Conservation (phyloP, 2,329 filamentous ascomycete genomes). For the Dothidotthia symphoricarpi region DNA sequence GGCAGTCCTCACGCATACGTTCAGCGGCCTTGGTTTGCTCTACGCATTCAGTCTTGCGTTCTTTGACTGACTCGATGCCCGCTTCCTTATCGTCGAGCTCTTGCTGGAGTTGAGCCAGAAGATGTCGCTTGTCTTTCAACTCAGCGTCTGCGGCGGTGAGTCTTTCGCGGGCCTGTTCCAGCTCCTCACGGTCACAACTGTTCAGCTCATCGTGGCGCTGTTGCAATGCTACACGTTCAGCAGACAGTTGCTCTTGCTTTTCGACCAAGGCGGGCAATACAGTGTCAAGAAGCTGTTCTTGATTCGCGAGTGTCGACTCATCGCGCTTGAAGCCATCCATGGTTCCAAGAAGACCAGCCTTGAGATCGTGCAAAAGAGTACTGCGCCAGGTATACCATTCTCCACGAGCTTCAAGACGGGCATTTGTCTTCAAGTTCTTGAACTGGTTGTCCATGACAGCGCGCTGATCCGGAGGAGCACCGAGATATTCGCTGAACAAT, state of each 20-base stretch:
- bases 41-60: slow-evolving; percentile 67
- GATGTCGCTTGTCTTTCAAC: slow-evolving; percentile 65
- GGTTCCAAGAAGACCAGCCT: slow-evolving; percentile 74
- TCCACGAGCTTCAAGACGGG: slow-evolving; percentile 84
- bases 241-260: slow-evolving; percentile 60
- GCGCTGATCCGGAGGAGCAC: slow-evolving; percentile 78
- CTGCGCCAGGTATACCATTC: slow-evolving; percentile 99
- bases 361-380: slow-evolving; percentile 79
- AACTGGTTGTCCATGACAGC: slow-evolving; percentile 92
- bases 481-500: slow-evolving; percentile 87
- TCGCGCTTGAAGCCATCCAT: slow-evolving; percentile 75
- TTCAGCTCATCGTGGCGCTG: slow-evolving; percentile 71
- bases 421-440: slow-evolving; percentile 94
- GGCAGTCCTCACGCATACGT: slow-evolving; percentile 78
- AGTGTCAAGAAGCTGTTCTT: slow-evolving; percentile 66
- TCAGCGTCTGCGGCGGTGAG: slow-evolving; percentile 65
- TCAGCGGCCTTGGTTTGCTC: slow-evolving; percentile 80
- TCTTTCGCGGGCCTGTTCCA: slow-evolving; percentile 69
- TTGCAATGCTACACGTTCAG: slow-evolving; percentile 67
- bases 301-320: slow-evolving; percentile 62
- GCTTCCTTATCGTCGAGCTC: slow-evolving; percentile 67
- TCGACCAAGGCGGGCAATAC: slow-evolving; percentile 65
- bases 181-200: slow-evolving; percentile 75
- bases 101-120: slow-evolving; percentile 64
- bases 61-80: slow-evolving; percentile 60